Evolutionary conservation across 2,329 filamentous ascomycete species (phyloP).

Genomic region (Colletotrichum tamarilloi): DNA sequence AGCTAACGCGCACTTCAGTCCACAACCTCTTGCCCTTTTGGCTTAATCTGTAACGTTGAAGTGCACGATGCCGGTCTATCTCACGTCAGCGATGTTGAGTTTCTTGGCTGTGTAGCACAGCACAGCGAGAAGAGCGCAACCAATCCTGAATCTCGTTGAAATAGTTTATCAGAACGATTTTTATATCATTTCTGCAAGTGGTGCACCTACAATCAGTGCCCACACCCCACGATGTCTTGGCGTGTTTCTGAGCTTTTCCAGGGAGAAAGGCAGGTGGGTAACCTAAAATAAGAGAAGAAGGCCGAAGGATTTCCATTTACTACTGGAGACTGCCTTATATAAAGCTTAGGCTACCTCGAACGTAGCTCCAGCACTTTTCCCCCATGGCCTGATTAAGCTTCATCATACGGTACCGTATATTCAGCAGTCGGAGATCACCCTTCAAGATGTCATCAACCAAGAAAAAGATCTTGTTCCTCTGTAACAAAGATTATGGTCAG

Average conservation of each 20-base stretch:
- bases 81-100: neutral
- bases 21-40: neutral
- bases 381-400: neutral
- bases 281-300: no score
- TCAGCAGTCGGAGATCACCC: neutral
- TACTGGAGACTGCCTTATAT: no score
- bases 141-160: neutral
- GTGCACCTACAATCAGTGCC: no score
- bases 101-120: neutral
- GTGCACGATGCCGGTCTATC: neutral
- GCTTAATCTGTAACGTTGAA: neutral
- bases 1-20: neutral
- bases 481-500: conserved; percentile 58
- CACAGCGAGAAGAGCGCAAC: neutral
- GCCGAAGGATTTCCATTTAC: no score
- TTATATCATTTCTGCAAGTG: no score
- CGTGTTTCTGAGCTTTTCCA: no score
- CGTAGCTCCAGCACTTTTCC: neutral
- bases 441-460: neutral
- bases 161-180: neutral
- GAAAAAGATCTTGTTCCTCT: conserved; percentile 52
- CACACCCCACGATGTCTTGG: no score
- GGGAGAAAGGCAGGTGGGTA: no score
- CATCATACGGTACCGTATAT: neutral
- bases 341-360: no score